phyloP scores from a whole-genome alignment of 495 filamentous ascomycete genomes.

The Tuber borchii region DNA sequence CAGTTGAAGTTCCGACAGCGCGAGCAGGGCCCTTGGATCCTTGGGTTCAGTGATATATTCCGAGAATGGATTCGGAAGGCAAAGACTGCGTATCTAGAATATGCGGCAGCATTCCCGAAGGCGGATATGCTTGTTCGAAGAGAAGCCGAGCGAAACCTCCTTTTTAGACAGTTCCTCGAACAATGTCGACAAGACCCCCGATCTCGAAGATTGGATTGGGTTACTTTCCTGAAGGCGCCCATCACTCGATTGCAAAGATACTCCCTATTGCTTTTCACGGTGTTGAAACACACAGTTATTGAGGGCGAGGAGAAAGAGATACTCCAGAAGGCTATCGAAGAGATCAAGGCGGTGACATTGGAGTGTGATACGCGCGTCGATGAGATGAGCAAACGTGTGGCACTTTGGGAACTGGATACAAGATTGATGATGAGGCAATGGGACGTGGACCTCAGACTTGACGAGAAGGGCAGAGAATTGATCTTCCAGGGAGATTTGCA shows the following conservation, averaged over 20 bases:
- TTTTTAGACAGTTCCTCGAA: constrained; percentile 82
- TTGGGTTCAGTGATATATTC: constrained; percentile 95
- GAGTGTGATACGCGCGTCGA: constrained; percentile 94
- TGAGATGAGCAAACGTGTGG: constrained; percentile 88
- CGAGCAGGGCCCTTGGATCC: constrained; percentile 90
- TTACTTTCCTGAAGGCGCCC: constrained; percentile 85
- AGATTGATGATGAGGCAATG: constrained; percentile 82
- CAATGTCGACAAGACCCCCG: constrained; percentile 67
- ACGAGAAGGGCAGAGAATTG: constrained; percentile 83
- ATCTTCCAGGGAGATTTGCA: constrained; percentile 86
- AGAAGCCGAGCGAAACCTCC: constrained; percentile 74
- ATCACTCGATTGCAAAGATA: constrained; percentile 92
- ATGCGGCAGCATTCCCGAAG: constrained; percentile 78
- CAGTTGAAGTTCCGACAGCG: constrained; percentile 96
- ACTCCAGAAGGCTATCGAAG: constrained; percentile 79
- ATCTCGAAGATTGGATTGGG: constrained; percentile 85
- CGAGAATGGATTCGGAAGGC: constrained; percentile 98
- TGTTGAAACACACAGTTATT: constrained; percentile 71
- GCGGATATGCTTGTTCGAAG: constrained; percentile 76
- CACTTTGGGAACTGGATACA: constrained; percentile 70
- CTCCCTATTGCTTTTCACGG: constrained; percentile 71
- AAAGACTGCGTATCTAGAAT: constrained; percentile 79
- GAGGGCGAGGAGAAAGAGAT: constrained; percentile 90
- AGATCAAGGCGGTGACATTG: constrained; percentile 82
- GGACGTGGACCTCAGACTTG: constrained; percentile 84